Conservation (phyloP, 2,329 filamentous ascomycete species). For the Chrysoporthe austroafricana region DNA sequence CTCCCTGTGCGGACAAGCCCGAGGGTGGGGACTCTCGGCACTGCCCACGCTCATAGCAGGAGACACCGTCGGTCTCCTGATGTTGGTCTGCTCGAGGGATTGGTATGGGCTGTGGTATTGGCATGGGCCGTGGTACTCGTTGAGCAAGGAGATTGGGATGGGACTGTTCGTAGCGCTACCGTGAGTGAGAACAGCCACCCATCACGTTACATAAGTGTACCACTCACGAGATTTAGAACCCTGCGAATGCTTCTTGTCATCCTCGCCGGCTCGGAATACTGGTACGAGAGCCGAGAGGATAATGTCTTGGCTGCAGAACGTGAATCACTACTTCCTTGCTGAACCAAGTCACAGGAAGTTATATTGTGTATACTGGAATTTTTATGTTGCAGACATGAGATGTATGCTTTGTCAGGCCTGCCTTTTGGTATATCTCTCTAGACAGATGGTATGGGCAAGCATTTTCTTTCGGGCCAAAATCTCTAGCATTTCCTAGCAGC, state of each 20-base stretch:
- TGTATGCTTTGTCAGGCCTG: no score
- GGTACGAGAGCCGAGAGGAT: conserved; percentile 21
- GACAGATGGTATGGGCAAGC: no score
- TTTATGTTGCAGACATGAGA: no score
- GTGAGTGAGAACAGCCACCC: conserved; percentile 5
- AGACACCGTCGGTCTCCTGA: conserved; percentile 19
- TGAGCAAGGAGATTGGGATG: conserved; percentile 25
- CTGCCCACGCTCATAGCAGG: conserved; percentile 20
- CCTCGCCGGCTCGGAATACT: conserved; percentile 17
- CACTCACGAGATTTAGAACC: neutral
- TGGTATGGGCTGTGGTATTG: conserved; percentile 29
- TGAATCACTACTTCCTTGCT: conserved; percentile 17
- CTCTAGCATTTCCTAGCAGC: no score
- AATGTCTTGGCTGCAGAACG: conserved; percentile 22
- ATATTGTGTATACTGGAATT: neutral
- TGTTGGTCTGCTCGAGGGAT: conserved; percentile 26
- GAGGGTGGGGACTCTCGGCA: conserved; percentile 21
- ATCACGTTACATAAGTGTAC: neutral
- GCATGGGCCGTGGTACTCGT: conserved; percentile 26
- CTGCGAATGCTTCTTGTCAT: conserved; percentile 20
- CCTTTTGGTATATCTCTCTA: no score
- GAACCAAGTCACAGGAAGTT: neutral
- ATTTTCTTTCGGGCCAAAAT: no score
- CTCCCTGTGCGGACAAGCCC: conserved; percentile 24
- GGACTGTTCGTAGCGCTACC: conserved; percentile 25